phyloP scores from a whole-genome alignment of 257 asterid species.

The Anisodus tanguticus region DNA sequence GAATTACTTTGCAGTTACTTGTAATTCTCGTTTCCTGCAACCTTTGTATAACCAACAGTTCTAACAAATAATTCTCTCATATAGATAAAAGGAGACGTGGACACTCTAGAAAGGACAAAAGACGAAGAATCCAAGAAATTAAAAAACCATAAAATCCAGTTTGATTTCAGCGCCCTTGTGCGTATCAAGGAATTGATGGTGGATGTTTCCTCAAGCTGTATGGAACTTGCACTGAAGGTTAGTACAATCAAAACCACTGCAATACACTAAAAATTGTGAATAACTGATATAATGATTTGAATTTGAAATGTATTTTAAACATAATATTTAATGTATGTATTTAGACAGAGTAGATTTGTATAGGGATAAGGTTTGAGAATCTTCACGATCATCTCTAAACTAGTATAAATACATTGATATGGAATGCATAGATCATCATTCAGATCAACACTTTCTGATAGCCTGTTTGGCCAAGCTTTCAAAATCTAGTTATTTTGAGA shows the following conservation, averaged over 20 bases:
- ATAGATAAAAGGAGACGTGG: slow-evolving; percentile 87
- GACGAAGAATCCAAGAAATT: slow-evolving; percentile 81
- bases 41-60: no score
- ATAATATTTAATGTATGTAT: neutral
- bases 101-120: slow-evolving; percentile 73
- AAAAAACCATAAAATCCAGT: slow-evolving; percentile 69
- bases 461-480: no score
- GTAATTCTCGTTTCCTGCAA: no score
- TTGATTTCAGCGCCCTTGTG: slow-evolving; percentile 70
- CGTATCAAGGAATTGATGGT: slow-evolving; percentile 81
- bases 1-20: no score
- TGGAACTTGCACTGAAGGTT: slow-evolving; percentile 91
- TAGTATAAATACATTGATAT: neutral
- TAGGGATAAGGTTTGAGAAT: neutral
- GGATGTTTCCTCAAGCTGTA: slow-evolving; percentile 80
- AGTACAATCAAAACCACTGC: slow-evolving; percentile 24
- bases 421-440: neutral
- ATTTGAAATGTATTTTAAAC: neutral
- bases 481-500: no score
- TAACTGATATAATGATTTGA: neutral
- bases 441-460: neutral
- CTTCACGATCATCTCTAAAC: neutral
- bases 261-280: neutral
- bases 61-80: slow-evolving; percentile 30
- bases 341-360: neutral